These are phyloP conservation scores for Monosporascus sp. DNA, from an alignment of 2,329 filamentous ascomycete species.

Conservation along the genomic window DNA sequence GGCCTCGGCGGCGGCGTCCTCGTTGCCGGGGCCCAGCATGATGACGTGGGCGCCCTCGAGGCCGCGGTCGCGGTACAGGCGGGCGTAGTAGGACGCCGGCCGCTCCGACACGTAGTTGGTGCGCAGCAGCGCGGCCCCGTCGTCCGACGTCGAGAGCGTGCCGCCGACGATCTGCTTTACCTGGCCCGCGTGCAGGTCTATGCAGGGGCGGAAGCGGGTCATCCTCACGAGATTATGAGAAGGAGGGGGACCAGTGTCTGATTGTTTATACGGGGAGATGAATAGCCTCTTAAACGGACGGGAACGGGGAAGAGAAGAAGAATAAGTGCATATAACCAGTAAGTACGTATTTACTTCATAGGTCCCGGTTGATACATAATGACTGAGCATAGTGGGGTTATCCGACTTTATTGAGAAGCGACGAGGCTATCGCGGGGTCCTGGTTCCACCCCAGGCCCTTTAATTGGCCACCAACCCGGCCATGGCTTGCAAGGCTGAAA, in stretches of 20 bases:
- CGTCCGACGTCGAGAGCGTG: slow-evolving; percentile 56
- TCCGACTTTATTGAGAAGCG: background rate
- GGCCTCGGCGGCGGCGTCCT: slow-evolving; percentile 71
- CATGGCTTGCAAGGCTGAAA: too few relatives aligned
- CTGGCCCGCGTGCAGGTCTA: slow-evolving; percentile 93
- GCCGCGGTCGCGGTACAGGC: slow-evolving; percentile 69
- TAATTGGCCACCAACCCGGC: background rate
- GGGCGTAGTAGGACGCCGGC: slow-evolving; percentile 74
- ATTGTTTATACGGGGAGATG: too few relatives aligned
- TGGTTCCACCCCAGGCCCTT: background rate
- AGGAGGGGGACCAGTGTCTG: background rate
- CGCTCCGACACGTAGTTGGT: slow-evolving; percentile 90
- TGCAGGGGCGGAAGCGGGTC: slow-evolving; percentile 94
- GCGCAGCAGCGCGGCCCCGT: slow-evolving; percentile 46
- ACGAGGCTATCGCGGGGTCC: background rate
- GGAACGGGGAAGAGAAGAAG: too few relatives aligned
- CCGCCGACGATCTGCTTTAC: slow-evolving; percentile 99
- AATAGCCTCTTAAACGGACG: too few relatives aligned
- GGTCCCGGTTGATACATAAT: background rate
- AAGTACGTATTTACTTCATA: background rate
- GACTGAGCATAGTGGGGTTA: background rate
- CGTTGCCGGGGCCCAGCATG: slow-evolving; percentile 88
- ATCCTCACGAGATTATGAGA: slow-evolving; percentile 39
- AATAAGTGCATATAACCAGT: too few relatives aligned
- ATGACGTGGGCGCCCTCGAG: slow-evolving; percentile 87